A percentile compares a stretch with the other conserved stretches of the same genome.
Evolutionary conservation across 1,139 yeast genomes (phyloP).

Genomic region (Lipomyces yarrowii): DNA sequence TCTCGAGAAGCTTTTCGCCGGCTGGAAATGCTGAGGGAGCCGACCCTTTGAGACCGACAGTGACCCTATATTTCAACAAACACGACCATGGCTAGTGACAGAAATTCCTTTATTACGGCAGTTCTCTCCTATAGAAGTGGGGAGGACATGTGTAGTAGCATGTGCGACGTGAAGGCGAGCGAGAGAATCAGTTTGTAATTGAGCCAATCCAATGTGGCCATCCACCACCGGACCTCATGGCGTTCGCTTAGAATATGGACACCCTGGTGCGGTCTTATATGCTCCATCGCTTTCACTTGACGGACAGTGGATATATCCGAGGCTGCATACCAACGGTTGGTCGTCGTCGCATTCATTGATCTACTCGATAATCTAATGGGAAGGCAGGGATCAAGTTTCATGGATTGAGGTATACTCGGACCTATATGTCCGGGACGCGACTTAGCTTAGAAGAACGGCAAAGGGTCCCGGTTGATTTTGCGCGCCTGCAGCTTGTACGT

Average conservation of each 20-base stretch:
- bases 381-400: conserved; percentile 8
- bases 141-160: neutral
- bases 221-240: conserved; percentile 11
- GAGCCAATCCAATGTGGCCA: conserved; percentile 24
- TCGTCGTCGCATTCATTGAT: neutral
- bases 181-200: neutral
- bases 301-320: conserved; percentile 24
- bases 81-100: neutral
- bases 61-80: neutral
- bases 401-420: neutral
- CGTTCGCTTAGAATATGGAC: conserved; percentile 27
- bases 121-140: neutral
- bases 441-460: neutral
- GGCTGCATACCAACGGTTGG: conserved; percentile 16
- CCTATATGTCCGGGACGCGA: conserved; percentile 4
- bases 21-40: neutral
- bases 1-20: neutral
- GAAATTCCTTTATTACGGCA: neutral
- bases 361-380: neutral
- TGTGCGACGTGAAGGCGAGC: neutral
- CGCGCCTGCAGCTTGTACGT: conserved; percentile 23
- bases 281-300: conserved; percentile 18
- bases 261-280: conserved; percentile 22
- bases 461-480: conserved; percentile 11
- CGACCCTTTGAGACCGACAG: neutral